Conservation (phyloP, 2,329 filamentous ascomycete species). For the Biscogniauxia sp. region DNA sequence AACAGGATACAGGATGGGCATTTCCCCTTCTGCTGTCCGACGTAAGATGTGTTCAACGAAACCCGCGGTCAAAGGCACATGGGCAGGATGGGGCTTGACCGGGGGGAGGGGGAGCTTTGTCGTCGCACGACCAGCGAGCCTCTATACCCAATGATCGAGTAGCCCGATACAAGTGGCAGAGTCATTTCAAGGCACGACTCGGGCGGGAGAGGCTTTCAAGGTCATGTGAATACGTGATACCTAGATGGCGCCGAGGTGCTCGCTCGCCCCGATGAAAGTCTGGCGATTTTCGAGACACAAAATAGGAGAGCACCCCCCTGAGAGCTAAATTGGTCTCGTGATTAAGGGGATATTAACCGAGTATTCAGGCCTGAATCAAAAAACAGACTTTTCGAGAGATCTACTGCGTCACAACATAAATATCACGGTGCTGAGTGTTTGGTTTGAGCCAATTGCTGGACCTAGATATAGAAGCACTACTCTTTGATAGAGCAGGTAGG, state of each 20-base stretch:
- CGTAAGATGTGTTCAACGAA: not conserved
- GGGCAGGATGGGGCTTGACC: not conserved
- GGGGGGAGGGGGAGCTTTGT: no score
- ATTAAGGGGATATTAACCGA: not conserved
- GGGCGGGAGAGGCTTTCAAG: not conserved
- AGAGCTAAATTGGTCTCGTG: not conserved
- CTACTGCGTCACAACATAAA: not conserved
- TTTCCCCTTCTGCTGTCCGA: not conserved
- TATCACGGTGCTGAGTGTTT: not conserved
- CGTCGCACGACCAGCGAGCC: not conserved
- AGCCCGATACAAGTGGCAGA: not conserved
- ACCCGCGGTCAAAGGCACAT: not conserved
- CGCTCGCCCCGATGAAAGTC: not conserved
- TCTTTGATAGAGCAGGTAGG: not conserved
- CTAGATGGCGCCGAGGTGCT: not conserved
- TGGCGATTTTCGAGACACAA: not conserved
- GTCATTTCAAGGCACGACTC: not conserved
- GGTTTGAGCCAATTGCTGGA: not conserved
- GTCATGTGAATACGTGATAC: not conserved
- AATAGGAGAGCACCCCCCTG: no score
- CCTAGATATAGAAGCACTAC: not conserved
- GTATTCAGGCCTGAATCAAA: not conserved
- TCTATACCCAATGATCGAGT: not conserved
- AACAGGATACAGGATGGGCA: not conserved
- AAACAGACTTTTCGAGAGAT: not conserved